A percentile compares a stretch with the other conserved stretches of the same genome.
These are phyloP conservation scores for Geranium incanum DNA, from an alignment of 441 rosid genomes.

Conservation along the genomic window DNA sequence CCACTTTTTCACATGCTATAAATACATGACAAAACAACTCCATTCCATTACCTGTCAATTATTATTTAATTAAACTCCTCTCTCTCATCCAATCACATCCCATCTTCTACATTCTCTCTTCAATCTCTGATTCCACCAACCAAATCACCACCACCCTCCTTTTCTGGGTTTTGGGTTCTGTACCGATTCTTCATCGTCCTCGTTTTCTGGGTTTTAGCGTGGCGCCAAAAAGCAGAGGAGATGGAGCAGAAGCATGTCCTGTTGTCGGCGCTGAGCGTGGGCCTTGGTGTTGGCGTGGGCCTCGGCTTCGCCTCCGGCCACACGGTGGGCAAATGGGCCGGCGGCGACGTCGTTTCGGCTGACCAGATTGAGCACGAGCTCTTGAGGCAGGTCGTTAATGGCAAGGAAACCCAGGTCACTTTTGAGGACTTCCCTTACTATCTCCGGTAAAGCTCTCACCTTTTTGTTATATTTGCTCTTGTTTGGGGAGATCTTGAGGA, in stretches of 20 bases:
- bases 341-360: constrained; percentile 32
- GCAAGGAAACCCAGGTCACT: constrained; percentile 46
- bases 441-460: constrained; percentile 39
- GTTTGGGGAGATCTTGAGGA: not conserved
- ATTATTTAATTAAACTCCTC: not conserved
- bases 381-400: constrained; percentile 55
- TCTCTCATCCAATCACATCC: constrained; percentile 8
- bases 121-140: constrained; percentile 1
- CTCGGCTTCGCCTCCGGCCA: constrained; percentile 80
- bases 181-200: too few species aligned
- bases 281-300: constrained; percentile 80
- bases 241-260: constrained; percentile 79
- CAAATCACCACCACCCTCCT: not conserved
- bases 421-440: constrained; percentile 78
- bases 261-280: constrained; percentile 75
- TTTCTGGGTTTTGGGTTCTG: not conserved
- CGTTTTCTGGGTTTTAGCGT: not conserved
- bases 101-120: not conserved
- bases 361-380: constrained; percentile 72
- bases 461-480: not conserved
- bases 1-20: not conserved
- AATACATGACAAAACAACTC: not conserved
- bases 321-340: constrained; percentile 48
- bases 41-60: not conserved
- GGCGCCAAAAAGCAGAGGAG: constrained; percentile 4